Evolutionary conservation across 2,329 filamentous ascomycete genomes (phyloP), one percentile per base, ranked within the genome.

Genomic region (Parastagonospora avenae): DNA sequence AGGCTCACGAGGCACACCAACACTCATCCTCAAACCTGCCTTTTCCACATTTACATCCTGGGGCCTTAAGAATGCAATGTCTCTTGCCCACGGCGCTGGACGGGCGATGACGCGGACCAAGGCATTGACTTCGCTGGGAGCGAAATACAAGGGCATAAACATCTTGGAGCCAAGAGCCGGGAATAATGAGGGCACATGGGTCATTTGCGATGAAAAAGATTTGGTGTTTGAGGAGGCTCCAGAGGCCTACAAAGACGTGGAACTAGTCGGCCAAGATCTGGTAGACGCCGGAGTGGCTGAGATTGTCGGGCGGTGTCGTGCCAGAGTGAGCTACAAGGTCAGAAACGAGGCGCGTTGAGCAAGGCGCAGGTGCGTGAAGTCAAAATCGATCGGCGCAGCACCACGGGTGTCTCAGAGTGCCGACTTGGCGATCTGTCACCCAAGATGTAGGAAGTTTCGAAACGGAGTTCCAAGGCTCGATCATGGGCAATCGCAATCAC

Each of bases 171-270:
- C 62, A 31, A 54, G 48, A 42, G 41, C 47, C 15, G 42, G 50
- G 14, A 55, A 55, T 33, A 27, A 54, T 45, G 60, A 68, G 3
- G 70, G 71, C 6, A 72, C 68, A 4, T 74, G 72, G 68, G 67
- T 76, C 0, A 57, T 76, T 9, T 76, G 73, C 46, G 69, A 73
- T 37, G 67, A 74, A 42, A 72, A 72, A 36, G 64, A 71, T 19
- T 46, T 76, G 10, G 71, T 73, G 12, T 74, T 68, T 52, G 71
- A 76, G 54, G 73, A 76, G 54, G 70, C 71, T 10, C 65, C 68
- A 2, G 72, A 74, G 47, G 73, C 69, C 14, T 76, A 72, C 48
- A 74, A 74, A 48, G 66, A 75, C 45, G 68, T 76, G 9, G 64
- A 68, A 53, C 60, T 64, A 29, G 74, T 76, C 2, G 67, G 63